Percentiles rank a stretch among this genome's conserved stretches.
Conservation (phyloP, 805 yeast species). For the Ogataea minuta region DNA sequence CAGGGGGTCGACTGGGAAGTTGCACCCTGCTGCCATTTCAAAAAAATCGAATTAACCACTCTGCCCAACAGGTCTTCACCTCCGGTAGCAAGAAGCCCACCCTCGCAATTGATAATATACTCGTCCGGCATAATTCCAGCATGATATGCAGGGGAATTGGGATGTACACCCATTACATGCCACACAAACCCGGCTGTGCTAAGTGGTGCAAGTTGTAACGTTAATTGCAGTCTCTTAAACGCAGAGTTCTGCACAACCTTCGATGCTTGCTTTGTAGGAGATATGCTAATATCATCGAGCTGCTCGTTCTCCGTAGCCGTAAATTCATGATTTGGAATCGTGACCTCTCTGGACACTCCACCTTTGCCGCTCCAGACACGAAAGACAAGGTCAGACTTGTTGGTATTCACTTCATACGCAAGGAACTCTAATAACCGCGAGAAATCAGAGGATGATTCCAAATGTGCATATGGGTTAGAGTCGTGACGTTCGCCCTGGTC, state of each 20-base stretch:
- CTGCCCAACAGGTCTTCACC: conserved; percentile 79
- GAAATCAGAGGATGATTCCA: conserved; percentile 16
- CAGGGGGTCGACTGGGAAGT: conserved; percentile 31
- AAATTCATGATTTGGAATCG: conserved; percentile 31
- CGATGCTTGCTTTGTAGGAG: conserved; percentile 16
- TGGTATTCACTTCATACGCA: conserved; percentile 28
- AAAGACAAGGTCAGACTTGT: conserved; percentile 40
- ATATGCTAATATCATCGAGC: conserved; percentile 31
- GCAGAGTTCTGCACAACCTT: conserved; percentile 31
- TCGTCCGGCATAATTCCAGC: conserved; percentile 88
- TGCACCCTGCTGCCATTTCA: conserved; percentile 23
- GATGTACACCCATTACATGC: conserved; percentile 74
- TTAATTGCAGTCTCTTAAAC: conserved; percentile 58
- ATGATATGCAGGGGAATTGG: conserved; percentile 74
- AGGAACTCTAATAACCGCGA: conserved; percentile 25
- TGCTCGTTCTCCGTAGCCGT: conserved; percentile 17
- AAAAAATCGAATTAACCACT: conserved; percentile 56
- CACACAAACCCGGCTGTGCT: conserved; percentile 79
- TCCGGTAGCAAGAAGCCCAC: conserved; percentile 80
- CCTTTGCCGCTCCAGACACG: conserved; percentile 90
- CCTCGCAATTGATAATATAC: conserved; percentile 83
- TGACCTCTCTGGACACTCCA: conserved; percentile 48
- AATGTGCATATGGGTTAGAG: conserved; percentile 29
- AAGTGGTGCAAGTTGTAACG: conserved; percentile 76
- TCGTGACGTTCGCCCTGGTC: conserved; percentile 25